phyloP scores from a whole-genome alignment of 2,329 filamentous ascomycete species.

The Bipolaris sorokiniana region DNA sequence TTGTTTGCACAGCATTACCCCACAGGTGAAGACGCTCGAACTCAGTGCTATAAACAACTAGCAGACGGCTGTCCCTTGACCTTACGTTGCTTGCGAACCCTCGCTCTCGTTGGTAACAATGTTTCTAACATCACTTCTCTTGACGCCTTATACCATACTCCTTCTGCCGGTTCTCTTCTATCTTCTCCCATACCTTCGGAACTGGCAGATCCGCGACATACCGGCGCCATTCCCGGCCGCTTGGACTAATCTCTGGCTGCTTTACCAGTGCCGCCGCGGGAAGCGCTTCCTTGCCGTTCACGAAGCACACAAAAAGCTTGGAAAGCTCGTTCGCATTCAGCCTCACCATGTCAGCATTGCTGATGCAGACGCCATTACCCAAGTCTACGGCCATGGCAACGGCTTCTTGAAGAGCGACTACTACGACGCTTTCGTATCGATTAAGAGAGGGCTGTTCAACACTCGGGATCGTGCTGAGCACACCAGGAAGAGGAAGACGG shows the following conservation, averaged over 20 bases:
- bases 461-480: slow-evolving; percentile 83
- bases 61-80: slow-evolving; percentile 1
- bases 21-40: not conserved
- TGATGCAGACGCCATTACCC: slow-evolving; percentile 76
- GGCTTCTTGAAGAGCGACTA: slow-evolving; percentile 69
- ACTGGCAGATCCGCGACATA: slow-evolving; percentile 60
- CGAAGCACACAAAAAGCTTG: slow-evolving; percentile 73
- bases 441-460: slow-evolving; percentile 85
- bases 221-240: slow-evolving; percentile 68
- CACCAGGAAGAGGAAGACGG: slow-evolving; percentile 84
- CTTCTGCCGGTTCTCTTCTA: slow-evolving; percentile 61
- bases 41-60: slow-evolving; percentile 1
- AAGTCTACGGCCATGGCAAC: slow-evolving; percentile 72
- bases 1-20: not conserved
- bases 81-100: not conserved
- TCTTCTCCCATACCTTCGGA: slow-evolving; percentile 65
- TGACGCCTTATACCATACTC: slow-evolving; percentile 57
- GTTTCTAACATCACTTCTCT: slow-evolving; percentile 46
- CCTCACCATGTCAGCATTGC: slow-evolving; percentile 84
- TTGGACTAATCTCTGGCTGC: slow-evolving; percentile 82
- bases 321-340: slow-evolving; percentile 81
- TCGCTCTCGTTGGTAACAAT: slow-evolving; percentile 23
- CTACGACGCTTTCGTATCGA: slow-evolving; percentile 91
- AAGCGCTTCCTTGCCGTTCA: slow-evolving; percentile 66
- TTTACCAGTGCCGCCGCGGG: slow-evolving; percentile 68